Evolutionary conservation across 116 monocot species (phyloP).

Genomic region (Posidonia oceanica): DNA sequence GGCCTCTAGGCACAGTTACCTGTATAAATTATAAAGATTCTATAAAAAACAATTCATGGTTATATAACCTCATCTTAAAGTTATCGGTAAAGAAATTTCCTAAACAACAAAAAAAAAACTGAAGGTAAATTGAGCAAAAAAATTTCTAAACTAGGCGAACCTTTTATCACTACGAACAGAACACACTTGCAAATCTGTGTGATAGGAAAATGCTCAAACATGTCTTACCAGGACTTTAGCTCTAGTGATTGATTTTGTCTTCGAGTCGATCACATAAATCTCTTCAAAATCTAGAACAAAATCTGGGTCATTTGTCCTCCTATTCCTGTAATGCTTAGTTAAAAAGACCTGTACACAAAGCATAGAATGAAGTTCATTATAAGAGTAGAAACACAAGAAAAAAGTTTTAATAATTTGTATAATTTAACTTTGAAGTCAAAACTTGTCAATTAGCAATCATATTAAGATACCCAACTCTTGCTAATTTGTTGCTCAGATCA

Average conservation of each 20-base stretch:
- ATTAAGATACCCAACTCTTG: too few relatives aligned
- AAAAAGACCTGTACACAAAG: constrained; percentile 62
- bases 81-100: too few relatives aligned
- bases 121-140: too few relatives aligned
- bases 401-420: too few relatives aligned
- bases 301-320: constrained; percentile 56
- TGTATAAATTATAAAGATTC: constrained; percentile 10
- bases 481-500: too few relatives aligned
- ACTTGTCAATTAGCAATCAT: too few relatives aligned
- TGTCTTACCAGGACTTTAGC: constrained; percentile 79
- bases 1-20: constrained; percentile 70
- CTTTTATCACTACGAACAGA: too few relatives aligned
- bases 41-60: background rate
- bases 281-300: constrained; percentile 99
- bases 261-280: constrained; percentile 92
- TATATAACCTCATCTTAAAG: too few relatives aligned
- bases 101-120: too few relatives aligned
- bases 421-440: too few relatives aligned
- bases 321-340: constrained; percentile 94
- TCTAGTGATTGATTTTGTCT: constrained; percentile 79
- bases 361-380: background rate
- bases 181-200: too few relatives aligned
- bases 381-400: background rate
- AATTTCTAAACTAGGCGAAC: too few relatives aligned
- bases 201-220: background rate